Base-by-base conservation (phyloP, 2,329 filamentous ascomycete species). In the Neoascochyta sp. region DNA sequence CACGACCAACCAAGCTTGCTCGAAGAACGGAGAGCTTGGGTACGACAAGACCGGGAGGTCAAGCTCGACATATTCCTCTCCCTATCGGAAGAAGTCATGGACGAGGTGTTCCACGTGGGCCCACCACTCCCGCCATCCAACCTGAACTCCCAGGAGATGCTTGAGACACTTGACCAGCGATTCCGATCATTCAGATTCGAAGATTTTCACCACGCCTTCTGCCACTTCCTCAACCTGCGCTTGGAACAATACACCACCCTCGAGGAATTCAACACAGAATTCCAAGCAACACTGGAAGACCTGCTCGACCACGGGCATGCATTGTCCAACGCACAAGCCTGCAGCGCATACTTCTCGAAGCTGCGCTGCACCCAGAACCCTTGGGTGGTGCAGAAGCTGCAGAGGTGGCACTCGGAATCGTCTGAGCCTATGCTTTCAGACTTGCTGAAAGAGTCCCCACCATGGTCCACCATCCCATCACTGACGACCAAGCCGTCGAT, bases 281-380 rank as follows among this genome's bases (percentile, higher is more conserved):
- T 57, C 26, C 35, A 35, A 9, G 45, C 48, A 6, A 54, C 55
- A 5, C 31, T 63, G 3, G 50, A 59, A 13, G 59, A 63, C 22
- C 30, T 63, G 14, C 39, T 51, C 6, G 59, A 63, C 31, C 48
- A 60, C 15, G 57, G 57, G 7, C 47, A 54, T 9, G 54, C 57
- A 12, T 29, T 63, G 12, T 46, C 51, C 16, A 62, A 63, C 24
- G 33, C 41, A 8, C 57, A 63, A 40, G 57, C 59, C 19, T 59
- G 54, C 39, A 60, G 55, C 29, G 57, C 57, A 20, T 63, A 63
- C 40, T 58, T 63, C 29, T 62, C 57, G 3, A 63, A 63, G 27
- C 39, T 63, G 3, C 47, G 57, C 13, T 63, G 59, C 35, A 60
- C 50, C 10, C 55, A 62, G 30, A 63, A 62, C 17, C 53, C 57